Evolutionary conservation across 495 filamentous ascomycete species (phyloP), one percentile per base, ranked within the genome.

Genomic region (Lentithecium fluviatile): DNA sequence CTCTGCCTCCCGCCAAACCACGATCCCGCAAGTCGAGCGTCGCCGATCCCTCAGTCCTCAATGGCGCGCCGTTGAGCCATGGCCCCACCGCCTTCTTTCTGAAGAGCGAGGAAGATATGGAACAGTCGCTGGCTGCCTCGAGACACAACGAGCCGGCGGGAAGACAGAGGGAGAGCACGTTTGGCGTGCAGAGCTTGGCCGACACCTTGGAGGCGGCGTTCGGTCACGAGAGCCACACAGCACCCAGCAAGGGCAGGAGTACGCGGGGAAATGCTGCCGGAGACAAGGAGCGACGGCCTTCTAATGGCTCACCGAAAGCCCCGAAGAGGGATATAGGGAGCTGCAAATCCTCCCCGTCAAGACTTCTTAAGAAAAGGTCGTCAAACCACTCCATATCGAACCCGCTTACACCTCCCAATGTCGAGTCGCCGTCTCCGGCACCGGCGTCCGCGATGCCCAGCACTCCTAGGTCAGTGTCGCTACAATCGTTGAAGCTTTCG

Each of bases 131-230:
- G 43, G 58, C 49, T 21, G 29, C 19, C 4, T 51, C 66, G 6
- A 45, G 46, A 48, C 26, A 48, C 15, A 47, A 56, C 19, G 53
- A 40, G 10, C 13, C 54, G 1, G 25, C 40, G 20, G 46, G 26
- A 13, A 58, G 57, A 21, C 62, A 48, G 26, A 50, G 58, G 21
- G 58, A 60, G 25, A 53, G 58, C 60, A 70, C 45, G 43, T 87
- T 81, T 65, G 86, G 86, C 5, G 83, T 89, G 7, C 79, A 85
- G 64, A 88, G 84, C 60, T 72, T 88, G 13, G 78, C 80, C 48
- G 84, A 83, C 23, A 81, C 80, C 11, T 74, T 83, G 25, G 74
- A 74, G 24, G 73, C 73, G n/a, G 64, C 64, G 7, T 62, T 66
- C 38, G 56, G 61, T 7, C 21, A 51, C 21, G 65, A 74, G 37